Evolutionary conservation across 352 stramenopile genomes (phyloP), one percentile per base, ranked within the genome.

Genomic region (Phytopythium kandeliae): DNA sequence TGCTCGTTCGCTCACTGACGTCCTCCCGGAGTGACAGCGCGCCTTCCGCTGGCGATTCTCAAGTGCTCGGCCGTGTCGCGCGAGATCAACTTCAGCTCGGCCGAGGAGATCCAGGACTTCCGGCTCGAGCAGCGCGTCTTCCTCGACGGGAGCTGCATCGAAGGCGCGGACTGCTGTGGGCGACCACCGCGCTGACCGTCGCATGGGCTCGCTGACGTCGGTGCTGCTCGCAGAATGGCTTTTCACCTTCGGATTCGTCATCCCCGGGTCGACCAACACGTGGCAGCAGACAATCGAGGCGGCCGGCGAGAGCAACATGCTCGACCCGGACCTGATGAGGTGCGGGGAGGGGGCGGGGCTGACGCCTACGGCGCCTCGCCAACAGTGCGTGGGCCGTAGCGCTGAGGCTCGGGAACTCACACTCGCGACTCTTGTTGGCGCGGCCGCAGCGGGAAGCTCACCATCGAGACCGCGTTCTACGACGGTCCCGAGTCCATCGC

Each of bases 401-500:
- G n/a, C n/a, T n/a, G n/a, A n/a, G n/a, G n/a, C n/a, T n/a, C n/a
- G n/a, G n/a, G n/a, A n/a, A n/a, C n/a, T n/a, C n/a, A n/a, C n/a
- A n/a, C n/a, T n/a, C n/a, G n/a, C n/a, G n/a, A n/a, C n/a, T n/a
- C n/a, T n/a, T n/a, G n/a, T n/a, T n/a, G n/a, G n/a, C n/a, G n/a
- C n/a, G n/a, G n/a, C n/a, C 16, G 1, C 43, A 96, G 78, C 38
- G 94, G 92, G 13, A 93, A 97, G 48, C 74, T 98, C 34, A 96
- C 85, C 36, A 97, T 98, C 43, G 94, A 98, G 58, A 98, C 93
- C 9, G 86, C 71, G n/a, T 98, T 98, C 62, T 97, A 96, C 66
- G 92, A 98, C 62, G 92, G 80, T 30, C 68, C 94, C 42, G 60
- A 69, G 30, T 62, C 89, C 25, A 92, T 97, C 57, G 83, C 82